Percentiles rank a stretch among this genome's conserved stretches.
phyloP scores from a whole-genome alignment of 306 rosid genomes.

The Oxytropis ochrocephala region DNA sequence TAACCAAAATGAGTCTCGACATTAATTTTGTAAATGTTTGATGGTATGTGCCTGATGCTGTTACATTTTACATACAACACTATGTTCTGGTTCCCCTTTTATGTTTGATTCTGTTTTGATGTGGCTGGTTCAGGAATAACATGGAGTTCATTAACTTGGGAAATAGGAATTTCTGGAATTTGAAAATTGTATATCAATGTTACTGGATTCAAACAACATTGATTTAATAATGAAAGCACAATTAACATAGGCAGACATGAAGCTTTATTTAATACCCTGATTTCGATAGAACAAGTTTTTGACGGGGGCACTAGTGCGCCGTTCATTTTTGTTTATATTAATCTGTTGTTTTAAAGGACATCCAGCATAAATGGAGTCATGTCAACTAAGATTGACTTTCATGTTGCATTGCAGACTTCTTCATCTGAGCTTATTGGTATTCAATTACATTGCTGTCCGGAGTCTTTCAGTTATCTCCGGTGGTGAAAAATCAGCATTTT shows the following conservation, averaged over 20 bases:
- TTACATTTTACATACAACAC: neutral
- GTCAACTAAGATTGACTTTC: constrained; percentile 20
- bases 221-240: neutral
- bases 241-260: neutral
- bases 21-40: constrained; percentile 7
- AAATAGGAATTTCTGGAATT: neutral
- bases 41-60: neutral
- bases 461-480: constrained; percentile 56
- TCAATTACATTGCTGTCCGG: constrained; percentile 44
- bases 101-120: neutral
- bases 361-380: neutral
- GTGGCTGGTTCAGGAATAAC: neutral
- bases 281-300: neutral
- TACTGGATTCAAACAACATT: neutral
- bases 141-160: neutral
- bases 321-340: neutral
- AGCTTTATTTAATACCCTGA: neutral
- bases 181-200: neutral
- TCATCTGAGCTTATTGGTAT: constrained; percentile 59
- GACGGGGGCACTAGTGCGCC: neutral
- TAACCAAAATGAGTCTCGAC: neutral
- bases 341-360: neutral
- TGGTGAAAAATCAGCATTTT: constrained; percentile 52
- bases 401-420: constrained; percentile 55
- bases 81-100: neutral